Base-by-base conservation (phyloP, 352 stramenopile species). In the Plasmopara viticola region DNA sequence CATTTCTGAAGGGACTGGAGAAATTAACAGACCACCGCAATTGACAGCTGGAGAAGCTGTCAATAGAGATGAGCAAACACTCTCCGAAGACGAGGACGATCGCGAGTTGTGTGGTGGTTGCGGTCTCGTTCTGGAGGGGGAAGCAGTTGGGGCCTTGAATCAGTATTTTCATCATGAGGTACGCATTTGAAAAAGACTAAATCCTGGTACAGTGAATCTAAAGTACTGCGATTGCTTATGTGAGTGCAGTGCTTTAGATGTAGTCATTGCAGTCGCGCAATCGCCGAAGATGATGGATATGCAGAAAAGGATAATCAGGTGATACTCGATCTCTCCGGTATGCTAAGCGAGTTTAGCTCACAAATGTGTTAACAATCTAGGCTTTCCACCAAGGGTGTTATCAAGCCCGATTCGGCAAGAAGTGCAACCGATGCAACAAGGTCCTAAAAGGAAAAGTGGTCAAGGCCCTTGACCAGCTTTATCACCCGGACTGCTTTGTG, bases 91-190 rank as follows among this genome's bases (percentile, higher is more conserved):
- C 20, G 76, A 84, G 12, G 72, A 78, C n/a, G 81, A 92, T 41
- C 72, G 74, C 9, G 81, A 88, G 50, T 49, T 84, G 25, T 91
- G 81, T 41, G 81, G 76, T 48, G 81, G 77, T 20, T 92, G 81
- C 48, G 66, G 67, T 2, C 64, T 68, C 30, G 78, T 89, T 13
- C 66, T 92, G 18, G 78, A 92, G 48, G 81, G 81, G 25, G 81
- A 92, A 68, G 81, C 81, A 15, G 72, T 92, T 44, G 78, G 77
- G n/a, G 81, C 81, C 10, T 37, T 92, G 35, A 84, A 85, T 65
- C 71, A 86, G 35, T 92, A 87, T 57, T 92, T 88, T 62, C 81
- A 92, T 53, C 81, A 84, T 48, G 74, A 91, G 71, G 76, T 81
- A 53, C 17, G 64, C 20, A 25, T 25, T 25, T 25, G 3, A 25